Conservation (phyloP, 2,329 filamentous ascomycete genomes). For the Triangularia setosa region DNA sequence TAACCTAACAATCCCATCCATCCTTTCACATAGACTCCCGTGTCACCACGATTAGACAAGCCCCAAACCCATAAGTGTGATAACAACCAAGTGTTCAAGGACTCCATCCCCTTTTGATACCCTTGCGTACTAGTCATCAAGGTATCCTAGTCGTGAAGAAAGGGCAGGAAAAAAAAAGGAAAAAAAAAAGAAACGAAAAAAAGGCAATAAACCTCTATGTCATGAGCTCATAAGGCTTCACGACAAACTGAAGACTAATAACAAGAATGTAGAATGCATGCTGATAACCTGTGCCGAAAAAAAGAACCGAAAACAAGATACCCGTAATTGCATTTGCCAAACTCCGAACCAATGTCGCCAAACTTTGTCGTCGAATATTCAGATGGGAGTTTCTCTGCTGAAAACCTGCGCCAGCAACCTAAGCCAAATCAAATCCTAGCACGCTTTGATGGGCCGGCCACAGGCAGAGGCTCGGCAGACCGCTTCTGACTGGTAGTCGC, state of each 20-base stretch:
- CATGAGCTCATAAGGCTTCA: background rate
- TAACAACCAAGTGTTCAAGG: background rate
- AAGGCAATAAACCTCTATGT: background rate
- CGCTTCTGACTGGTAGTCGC: constrained; percentile 42
- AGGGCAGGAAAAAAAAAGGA: background rate
- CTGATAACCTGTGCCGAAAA: constrained; percentile 1
- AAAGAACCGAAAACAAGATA: constrained; percentile 3
- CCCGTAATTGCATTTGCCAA: constrained; percentile 3
- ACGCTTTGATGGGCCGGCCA: constrained; percentile 38
- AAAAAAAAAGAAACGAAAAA: background rate
- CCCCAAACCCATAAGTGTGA: background rate
- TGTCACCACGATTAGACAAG: background rate
- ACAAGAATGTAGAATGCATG: background rate
- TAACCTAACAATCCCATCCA: background rate
- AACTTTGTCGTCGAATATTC: constrained; percentile 4
- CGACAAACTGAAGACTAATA: background rate
- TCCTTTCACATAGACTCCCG: constrained; percentile 2
- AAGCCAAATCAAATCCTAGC: constrained; percentile 23
- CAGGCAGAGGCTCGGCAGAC: constrained; percentile 33
- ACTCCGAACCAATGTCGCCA: constrained; percentile 10
- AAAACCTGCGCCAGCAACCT: constrained; percentile 4
- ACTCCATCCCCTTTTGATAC: background rate
- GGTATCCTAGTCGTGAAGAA: background rate
- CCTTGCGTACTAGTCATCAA: background rate
- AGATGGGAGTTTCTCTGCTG: background rate